Evolutionary conservation across 1,284 basidiomycete genomes (phyloP), one percentile per base, ranked within the genome.

Genomic region (Pyrrhoderma noxium): DNA sequence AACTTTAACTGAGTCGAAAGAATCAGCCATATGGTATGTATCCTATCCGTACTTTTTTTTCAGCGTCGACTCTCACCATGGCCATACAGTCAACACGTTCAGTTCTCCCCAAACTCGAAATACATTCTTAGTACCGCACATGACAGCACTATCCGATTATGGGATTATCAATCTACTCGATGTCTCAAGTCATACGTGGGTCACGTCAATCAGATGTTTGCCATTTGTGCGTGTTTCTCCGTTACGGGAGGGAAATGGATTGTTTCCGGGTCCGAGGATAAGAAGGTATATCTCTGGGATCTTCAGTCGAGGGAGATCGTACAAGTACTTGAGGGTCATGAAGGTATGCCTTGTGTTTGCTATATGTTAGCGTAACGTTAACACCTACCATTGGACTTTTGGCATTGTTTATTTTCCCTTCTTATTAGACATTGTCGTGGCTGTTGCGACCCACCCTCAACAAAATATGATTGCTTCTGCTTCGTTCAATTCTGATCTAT

Each of bases 41-140:
- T 5, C 3, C 25, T 16, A 36, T 21, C 23, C 14, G 8, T 38
- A 8, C 3, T 23, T 25, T 3, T 7, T 3, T 18, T 1, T 44
- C 16, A 25, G 40, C 19, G n/a, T 13, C 18, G n/a, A 14, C 37
- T 27, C 40, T n/a, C 25, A 18, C 27, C 39, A 18, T 31, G 4
- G 8, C 16, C 16, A 53, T 41, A 56, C 61, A 89, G 90, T 55
- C 87, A 91, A 64, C 85, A 88, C 57, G 89, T 93, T 11, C 79
- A 85, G 58, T 98, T 98, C 70, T 93, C 94, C 0, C 96, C 95
- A 0, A 94, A 93, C 59, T 91, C 89, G 3, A 89, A 89, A 68
- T 95, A 93, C 65, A 85, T 99, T 49, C 77, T 98, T 44, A 89
- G 91, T 1, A 88, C 92, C 0, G 88, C 93, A 0, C 85, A 98